Conservation (phyloP, 495 filamentous ascomycete genomes). For the Immersiella caudata region DNA sequence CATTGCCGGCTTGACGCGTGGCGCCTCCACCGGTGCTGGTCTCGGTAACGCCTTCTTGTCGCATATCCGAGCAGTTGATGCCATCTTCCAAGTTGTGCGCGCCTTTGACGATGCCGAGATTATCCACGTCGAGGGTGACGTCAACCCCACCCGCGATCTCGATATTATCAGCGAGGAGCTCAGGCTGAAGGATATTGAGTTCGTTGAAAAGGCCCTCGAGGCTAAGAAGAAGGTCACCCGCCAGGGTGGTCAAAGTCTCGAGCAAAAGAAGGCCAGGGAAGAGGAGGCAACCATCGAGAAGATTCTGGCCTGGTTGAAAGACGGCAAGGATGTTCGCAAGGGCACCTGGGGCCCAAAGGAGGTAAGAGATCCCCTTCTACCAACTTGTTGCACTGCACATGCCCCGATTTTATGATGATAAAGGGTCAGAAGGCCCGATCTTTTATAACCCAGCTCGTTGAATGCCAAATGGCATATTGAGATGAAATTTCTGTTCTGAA, state of each 20-base stretch:
- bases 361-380: constrained; percentile 63
- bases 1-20: constrained; percentile 95
- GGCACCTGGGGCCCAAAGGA: constrained; percentile 91
- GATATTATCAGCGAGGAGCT: constrained; percentile 97
- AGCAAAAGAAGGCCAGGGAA: constrained; percentile 97
- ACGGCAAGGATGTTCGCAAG: constrained; percentile 90
- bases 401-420: constrained; percentile 79
- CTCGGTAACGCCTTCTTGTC: constrained; percentile 98
- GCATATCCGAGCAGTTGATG: constrained; percentile 98
- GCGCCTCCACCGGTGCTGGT: constrained; percentile 95
- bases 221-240: constrained; percentile 87
- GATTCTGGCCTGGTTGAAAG: constrained; percentile 77
- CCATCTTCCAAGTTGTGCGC: constrained; percentile 98
- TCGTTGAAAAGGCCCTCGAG: constrained; percentile 92
- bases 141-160: constrained; percentile 90
- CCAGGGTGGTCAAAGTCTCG: constrained; percentile 91
- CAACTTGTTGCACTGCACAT: constrained; percentile 10
- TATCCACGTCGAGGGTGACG: constrained; percentile 98
- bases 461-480: constrained; percentile 79
- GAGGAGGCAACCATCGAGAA: constrained; percentile 92
- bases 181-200: constrained; percentile 98
- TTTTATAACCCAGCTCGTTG: constrained; percentile 99
- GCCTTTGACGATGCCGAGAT: constrained; percentile 99
- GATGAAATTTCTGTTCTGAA: constrained; percentile 66
- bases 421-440: constrained; percentile 92